Conservation (phyloP, 2,329 filamentous ascomycete genomes). For the Sporothrix luriei region DNA sequence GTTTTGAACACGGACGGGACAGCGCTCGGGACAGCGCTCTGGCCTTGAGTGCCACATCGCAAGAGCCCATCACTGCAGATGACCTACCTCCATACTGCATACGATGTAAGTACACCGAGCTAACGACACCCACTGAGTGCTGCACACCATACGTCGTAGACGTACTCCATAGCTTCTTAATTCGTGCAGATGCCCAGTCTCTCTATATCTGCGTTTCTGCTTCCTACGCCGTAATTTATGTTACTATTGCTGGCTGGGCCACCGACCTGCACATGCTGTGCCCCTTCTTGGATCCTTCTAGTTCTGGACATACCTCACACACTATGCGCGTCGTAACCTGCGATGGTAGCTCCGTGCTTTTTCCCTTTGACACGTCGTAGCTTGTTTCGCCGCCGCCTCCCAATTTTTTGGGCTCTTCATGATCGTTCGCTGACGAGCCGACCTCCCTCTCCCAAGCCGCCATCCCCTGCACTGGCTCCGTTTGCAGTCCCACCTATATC, state of each 20-base stretch:
- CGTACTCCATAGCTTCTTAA: background rate
- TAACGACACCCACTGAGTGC: background rate
- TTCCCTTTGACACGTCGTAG: background rate
- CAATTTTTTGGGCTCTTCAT: background rate
- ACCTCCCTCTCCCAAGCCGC: background rate
- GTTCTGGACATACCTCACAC: background rate
- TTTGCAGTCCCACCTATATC: slow-evolving; percentile 19
- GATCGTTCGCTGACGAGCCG: background rate
- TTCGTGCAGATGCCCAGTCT: background rate
- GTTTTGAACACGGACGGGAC: slow-evolving; percentile 10
- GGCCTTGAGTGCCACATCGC: background rate
- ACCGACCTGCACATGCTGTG: background rate
- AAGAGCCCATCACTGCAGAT: background rate
- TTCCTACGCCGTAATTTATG: background rate
- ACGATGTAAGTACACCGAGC: too few species aligned
- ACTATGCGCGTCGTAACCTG: too few species aligned
- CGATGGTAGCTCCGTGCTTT: too few species aligned
- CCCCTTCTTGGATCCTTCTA: slow-evolving; percentile 3
- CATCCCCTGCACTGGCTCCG: background rate
- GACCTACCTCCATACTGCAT: too few species aligned
- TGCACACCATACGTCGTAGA: background rate
- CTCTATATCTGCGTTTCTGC: background rate
- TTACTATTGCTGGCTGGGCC: background rate
- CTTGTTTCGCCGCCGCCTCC: background rate
- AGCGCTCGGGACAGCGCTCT: background rate